Base-by-base conservation (phyloP, 2,329 filamentous ascomycete species). In the Coniochaeta sp. region DNA sequence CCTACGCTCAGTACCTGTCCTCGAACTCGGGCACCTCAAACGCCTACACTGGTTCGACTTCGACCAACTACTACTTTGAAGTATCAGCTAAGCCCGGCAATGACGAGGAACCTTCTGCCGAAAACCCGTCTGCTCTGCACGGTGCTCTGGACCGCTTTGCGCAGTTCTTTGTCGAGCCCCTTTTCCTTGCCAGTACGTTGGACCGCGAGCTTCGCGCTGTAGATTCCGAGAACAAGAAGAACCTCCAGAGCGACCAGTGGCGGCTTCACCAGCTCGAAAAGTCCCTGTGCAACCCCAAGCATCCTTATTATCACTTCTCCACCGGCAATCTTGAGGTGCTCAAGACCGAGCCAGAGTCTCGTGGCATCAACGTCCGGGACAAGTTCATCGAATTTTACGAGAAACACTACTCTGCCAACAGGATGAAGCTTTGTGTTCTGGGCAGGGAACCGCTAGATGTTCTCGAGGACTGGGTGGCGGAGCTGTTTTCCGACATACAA, bases 41-140 rank as follows among this genome's bases (percentile, higher is more conserved):
- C 73, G 95, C 95, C 59, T 98, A 96, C 74, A 99, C 95, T 1
- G 92, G 89, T 17, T 81, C 90, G 5, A 96, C 91, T 1, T 96
- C 93, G 58, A 99, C 95, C 64, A 98, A 98, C 76, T 99, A 96
- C 78, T 98, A 90, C 76, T 99, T 99, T 72, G 95, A 99, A 70
- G 87, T 98, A 61, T 91, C 90, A 22, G 91, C 92, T 34, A 91
- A 91, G 58, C 84, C 89, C 14, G 85, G 81, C 70, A 86, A 87
- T 62, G 79, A 82, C 40, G 75, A 81, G 58, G 79, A 83, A 34
- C 75, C 81, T 3, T 81, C 82, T 9, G 81, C 80, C 64, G 70
- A 75, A 66, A 84, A 86, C 64, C 77, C 81, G 0, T 86, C 83
- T 17, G 81, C 83, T 1, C 68, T 97, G 5, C 88, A 89, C 71